These are phyloP conservation scores for Camelina hispida DNA, from an alignment of 345 rosid genomes.

Conservation along the genomic window DNA sequence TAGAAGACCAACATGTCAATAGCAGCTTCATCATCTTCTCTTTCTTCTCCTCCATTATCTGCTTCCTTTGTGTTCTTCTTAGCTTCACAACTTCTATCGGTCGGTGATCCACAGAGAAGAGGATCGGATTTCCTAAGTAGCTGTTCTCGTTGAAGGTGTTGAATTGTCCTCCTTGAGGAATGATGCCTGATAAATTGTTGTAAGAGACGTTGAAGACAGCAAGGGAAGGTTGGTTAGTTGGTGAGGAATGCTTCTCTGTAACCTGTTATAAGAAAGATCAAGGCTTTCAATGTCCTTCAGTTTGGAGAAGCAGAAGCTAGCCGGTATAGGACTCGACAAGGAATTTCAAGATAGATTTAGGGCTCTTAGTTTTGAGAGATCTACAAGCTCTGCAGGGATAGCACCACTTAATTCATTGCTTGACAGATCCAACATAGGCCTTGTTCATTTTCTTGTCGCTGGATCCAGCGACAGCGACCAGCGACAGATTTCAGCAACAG, in stretches of 20 bases:
- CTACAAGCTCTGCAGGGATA: conserved; percentile 43
- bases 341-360: conserved; percentile 46
- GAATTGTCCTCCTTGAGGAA: conserved; percentile 5
- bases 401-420: conserved; percentile 38
- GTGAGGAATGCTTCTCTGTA: conserved; percentile 21
- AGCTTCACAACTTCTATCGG: background rate
- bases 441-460: no score
- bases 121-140: conserved; percentile 13
- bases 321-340: conserved; percentile 30
- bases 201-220: conserved; percentile 1
- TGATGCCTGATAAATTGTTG: conserved; percentile 16
- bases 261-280: conserved; percentile 26
- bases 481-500: no score
- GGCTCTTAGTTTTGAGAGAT: background rate
- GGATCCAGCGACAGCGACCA: no score
- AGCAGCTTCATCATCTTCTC: no score
- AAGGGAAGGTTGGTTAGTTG: conserved; percentile 4
- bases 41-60: no score
- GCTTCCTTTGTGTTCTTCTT: background rate
- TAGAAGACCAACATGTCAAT: no score
- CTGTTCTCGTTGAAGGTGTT: background rate
- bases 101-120: background rate
- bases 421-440: conserved; percentile 47
- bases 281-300: conserved; percentile 46
- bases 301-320: conserved; percentile 24